Conservation (phyloP, 495 filamentous ascomycete species). For the Neurospora tetraspora region DNA sequence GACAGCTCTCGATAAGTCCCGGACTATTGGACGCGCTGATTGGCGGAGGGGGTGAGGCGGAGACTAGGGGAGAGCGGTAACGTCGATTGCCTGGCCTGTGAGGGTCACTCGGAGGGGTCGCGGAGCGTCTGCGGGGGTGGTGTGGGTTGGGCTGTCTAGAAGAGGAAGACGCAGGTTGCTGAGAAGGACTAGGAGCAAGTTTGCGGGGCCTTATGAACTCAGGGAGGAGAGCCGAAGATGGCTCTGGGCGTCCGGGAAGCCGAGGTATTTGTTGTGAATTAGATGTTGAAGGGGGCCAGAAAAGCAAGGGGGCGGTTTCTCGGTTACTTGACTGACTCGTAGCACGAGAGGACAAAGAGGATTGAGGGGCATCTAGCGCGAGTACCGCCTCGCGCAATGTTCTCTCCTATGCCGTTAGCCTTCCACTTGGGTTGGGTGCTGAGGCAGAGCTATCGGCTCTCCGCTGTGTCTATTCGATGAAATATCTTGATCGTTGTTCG, state of each 20-base stretch:
- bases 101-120: background rate
- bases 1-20: accelerated
- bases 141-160: background rate
- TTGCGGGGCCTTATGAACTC: background rate
- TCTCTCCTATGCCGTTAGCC: background rate
- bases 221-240: background rate
- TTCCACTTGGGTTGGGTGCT: background rate
- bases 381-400: no score
- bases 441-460: background rate
- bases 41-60: background rate
- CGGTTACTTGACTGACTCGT: background rate
- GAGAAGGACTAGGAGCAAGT: background rate
- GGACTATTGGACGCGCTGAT: background rate
- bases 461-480: background rate
- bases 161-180: background rate
- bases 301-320: background rate
- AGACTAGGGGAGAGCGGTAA: background rate
- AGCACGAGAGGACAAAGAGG: background rate
- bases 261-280: background rate
- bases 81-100: background rate
- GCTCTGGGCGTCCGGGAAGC: background rate
- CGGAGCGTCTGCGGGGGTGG: background rate
- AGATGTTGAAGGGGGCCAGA: background rate
- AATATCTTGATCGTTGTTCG: background rate
- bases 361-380: no score